phyloP scores from a whole-genome alignment of 2,329 filamentous ascomycete genomes.

The Sporothrix dimorphospora region DNA sequence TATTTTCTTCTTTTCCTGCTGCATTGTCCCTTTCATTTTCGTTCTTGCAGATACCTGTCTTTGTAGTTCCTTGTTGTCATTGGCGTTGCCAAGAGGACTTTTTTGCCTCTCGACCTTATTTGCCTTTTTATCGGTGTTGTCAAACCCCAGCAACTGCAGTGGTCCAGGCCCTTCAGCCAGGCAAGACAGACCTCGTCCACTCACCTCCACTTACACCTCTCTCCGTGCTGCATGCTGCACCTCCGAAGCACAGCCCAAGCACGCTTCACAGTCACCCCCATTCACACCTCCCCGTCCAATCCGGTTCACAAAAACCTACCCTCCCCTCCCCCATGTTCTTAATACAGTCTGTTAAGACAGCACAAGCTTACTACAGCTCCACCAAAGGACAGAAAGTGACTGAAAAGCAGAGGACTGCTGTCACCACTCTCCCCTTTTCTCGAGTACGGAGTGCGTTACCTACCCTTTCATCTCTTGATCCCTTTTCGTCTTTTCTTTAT shows the following conservation, averaged over 20 bases:
- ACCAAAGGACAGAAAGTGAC: background rate
- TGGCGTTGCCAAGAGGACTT: background rate
- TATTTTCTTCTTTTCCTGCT: background rate
- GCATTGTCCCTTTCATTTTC: no score
- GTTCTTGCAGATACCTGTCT: background rate
- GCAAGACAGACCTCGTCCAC: background rate
- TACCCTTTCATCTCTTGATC: background rate
- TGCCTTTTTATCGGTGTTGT: background rate
- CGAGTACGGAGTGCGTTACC: no score
- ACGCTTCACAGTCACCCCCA: background rate
- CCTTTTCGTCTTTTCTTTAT: background rate
- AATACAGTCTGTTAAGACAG: constrained; percentile 11
- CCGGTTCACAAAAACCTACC: background rate
- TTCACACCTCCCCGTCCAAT: constrained; percentile 10
- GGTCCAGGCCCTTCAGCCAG: constrained; percentile 2
- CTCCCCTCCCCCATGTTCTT: constrained; percentile 18
- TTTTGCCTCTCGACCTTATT: constrained; percentile 5
- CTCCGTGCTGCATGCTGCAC: background rate
- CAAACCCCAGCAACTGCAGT: constrained; percentile 6
- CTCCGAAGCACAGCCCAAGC: constrained; percentile 12
- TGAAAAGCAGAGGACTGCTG: background rate
- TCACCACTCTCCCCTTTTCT: background rate
- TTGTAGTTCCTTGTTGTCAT: background rate
- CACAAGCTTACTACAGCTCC: background rate
- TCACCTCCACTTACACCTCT: constrained; percentile 13